phyloP scores from a whole-genome alignment of 257 asterid species.

The Jacaranda copaia region DNA sequence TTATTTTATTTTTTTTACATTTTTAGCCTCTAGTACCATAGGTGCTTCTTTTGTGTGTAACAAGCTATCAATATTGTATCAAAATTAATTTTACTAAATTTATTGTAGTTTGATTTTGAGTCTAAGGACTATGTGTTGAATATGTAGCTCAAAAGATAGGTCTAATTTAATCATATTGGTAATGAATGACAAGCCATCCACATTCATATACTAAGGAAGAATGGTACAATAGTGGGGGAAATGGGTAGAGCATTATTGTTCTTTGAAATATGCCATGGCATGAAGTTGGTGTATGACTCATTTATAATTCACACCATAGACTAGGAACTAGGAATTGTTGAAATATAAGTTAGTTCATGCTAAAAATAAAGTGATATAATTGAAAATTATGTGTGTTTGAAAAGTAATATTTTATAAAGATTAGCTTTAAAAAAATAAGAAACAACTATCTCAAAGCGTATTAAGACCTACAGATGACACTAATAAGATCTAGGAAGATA shows the following conservation, averaged over 20 bases:
- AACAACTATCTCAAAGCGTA: too few species aligned
- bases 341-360: background rate
- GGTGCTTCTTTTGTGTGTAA: too few species aligned
- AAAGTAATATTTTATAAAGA: too few species aligned
- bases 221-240: constrained; percentile 1
- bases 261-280: background rate
- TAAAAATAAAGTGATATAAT: too few species aligned
- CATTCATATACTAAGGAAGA: background rate
- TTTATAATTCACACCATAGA: background rate
- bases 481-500: too few species aligned
- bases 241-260: background rate
- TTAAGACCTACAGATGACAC: too few species aligned
- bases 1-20: too few species aligned
- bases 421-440: too few species aligned
- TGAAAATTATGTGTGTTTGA: too few species aligned
- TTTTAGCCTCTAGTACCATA: too few species aligned
- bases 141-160: background rate
- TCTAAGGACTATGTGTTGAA: background rate
- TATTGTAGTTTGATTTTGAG: background rate
- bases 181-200: background rate
- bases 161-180: background rate
- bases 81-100: background rate
- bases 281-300: background rate
- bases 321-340: background rate
- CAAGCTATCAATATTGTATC: too few species aligned